phyloP scores from a whole-genome alignment of 2,329 filamentous ascomycete genomes.

The Fusarium nurragi region DNA sequence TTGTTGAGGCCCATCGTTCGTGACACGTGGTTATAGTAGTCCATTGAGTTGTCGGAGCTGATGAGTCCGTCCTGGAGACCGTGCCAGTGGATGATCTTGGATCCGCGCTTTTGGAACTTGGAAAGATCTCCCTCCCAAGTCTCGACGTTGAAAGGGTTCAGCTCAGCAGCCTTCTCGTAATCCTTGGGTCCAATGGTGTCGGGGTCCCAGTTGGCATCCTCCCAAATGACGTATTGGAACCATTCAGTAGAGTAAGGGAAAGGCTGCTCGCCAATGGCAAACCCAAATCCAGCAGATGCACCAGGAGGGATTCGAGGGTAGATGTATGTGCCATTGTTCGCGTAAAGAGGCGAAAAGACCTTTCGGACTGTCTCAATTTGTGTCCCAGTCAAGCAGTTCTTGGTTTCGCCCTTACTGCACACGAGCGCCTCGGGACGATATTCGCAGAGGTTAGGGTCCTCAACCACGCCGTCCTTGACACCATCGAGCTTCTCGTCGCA shows the following conservation, averaged over 20 bases:
- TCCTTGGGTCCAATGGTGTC: constrained; percentile 48
- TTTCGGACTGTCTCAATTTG: constrained; percentile 22
- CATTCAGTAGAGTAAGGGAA: constrained; percentile 39
- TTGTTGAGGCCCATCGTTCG: constrained; percentile 42
- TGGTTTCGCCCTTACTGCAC: constrained; percentile 42
- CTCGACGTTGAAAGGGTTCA: constrained; percentile 26
- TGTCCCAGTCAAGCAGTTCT: constrained; percentile 11
- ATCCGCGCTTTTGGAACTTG: constrained; percentile 51
- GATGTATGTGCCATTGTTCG: constrained; percentile 45
- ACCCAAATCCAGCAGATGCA: constrained; percentile 46
- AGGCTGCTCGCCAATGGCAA: not conserved
- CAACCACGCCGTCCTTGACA: constrained; percentile 60
- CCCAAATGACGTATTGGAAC: constrained; percentile 54
- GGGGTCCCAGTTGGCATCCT: constrained; percentile 48
- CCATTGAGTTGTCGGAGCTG: constrained; percentile 39
- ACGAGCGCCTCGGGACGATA: constrained; percentile 54
- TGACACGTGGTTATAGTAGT: constrained; percentile 42
- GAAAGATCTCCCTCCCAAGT: constrained; percentile 54
- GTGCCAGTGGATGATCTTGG: constrained; percentile 59
- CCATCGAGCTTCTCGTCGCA: constrained; percentile 61
- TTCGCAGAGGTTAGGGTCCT: constrained; percentile 56
- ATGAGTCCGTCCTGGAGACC: constrained; percentile 46
- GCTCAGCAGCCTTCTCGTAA: constrained; percentile 50
- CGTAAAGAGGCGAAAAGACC: constrained; percentile 30
- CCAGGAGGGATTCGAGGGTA: constrained; percentile 31